phyloP scores from a whole-genome alignment of 306 rosid species.

The Nissolia schottii region DNA sequence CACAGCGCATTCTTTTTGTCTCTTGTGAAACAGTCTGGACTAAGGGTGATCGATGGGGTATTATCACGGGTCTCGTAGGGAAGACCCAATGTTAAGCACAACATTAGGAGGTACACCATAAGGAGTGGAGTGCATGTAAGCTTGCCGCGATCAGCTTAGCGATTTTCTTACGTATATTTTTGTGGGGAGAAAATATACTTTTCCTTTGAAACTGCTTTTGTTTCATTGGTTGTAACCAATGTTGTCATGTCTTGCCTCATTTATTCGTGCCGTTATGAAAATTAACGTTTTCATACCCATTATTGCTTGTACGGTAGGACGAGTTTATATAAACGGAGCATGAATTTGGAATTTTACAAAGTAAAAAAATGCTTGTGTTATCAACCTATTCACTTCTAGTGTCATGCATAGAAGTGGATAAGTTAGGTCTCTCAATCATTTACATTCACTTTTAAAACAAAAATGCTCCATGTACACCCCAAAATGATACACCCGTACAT shows the following conservation, averaged over 20 bases:
- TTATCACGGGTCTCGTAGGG: slow-evolving; percentile 42
- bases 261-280: not conserved
- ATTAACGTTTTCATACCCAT: not conserved
- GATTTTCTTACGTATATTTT: not conserved
- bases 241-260: not conserved
- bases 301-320: too few species aligned
- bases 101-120: not conserved
- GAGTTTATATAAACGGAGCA: too few species aligned
- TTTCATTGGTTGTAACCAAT: not conserved
- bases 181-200: not conserved
- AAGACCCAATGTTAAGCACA: slow-evolving; percentile 34
- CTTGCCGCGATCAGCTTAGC: not conserved
- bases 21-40: slow-evolving; percentile 63
- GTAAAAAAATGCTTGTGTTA: too few species aligned
- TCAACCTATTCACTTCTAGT: too few species aligned
- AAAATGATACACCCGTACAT: too few species aligned
- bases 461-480: too few species aligned
- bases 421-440: too few species aligned
- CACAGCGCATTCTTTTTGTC: not conserved
- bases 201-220: not conserved
- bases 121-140: not conserved
- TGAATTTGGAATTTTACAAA: too few species aligned
- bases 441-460: too few species aligned
- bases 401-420: too few species aligned
- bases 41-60: slow-evolving; percentile 72